These are phyloP conservation scores for Aspergillus ochraceoroseus DNA, from an alignment of 2,329 filamentous ascomycete species.

Conservation along the genomic window DNA sequence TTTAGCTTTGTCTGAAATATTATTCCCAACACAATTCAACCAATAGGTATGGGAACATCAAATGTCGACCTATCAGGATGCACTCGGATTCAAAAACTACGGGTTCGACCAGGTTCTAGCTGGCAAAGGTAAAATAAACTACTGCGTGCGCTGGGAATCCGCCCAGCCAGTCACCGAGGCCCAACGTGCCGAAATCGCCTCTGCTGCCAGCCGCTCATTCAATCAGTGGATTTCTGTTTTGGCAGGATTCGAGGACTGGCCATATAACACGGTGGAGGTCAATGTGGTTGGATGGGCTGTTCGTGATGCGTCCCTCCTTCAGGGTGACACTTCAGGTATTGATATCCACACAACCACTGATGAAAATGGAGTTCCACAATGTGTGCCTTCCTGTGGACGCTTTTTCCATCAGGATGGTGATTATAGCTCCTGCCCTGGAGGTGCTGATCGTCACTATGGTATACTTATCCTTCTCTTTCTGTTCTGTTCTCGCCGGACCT, in stretches of 20 bases:
- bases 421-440: slow-evolving; percentile 12
- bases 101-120: slow-evolving; percentile 19
- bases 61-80: slow-evolving; percentile 14
- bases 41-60: slow-evolving; percentile 17
- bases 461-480: background rate
- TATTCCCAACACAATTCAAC: no score
- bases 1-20: no score
- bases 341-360: slow-evolving; percentile 18
- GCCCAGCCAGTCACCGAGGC: slow-evolving; percentile 10
- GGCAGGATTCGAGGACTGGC: slow-evolving; percentile 17
- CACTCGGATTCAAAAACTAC: slow-evolving; percentile 18
- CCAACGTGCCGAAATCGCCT: slow-evolving; percentile 12
- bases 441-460: slow-evolving; percentile 17
- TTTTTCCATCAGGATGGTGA: slow-evolving; percentile 18
- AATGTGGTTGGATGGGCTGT: slow-evolving; percentile 18
- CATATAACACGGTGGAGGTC: slow-evolving; percentile 15
- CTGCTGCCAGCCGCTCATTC: slow-evolving; percentile 10
- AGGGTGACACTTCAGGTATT: slow-evolving; percentile 14
- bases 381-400: slow-evolving; percentile 14
- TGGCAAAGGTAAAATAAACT: slow-evolving; percentile 16
- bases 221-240: slow-evolving; percentile 18
- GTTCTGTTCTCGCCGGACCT: background rate
- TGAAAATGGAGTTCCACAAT: slow-evolving; percentile 13
- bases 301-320: slow-evolving; percentile 9
- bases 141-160: slow-evolving; percentile 20